Base-by-base conservation (phyloP, 495 filamentous ascomycete species). In the Talaromyces stipitatus region DNA sequence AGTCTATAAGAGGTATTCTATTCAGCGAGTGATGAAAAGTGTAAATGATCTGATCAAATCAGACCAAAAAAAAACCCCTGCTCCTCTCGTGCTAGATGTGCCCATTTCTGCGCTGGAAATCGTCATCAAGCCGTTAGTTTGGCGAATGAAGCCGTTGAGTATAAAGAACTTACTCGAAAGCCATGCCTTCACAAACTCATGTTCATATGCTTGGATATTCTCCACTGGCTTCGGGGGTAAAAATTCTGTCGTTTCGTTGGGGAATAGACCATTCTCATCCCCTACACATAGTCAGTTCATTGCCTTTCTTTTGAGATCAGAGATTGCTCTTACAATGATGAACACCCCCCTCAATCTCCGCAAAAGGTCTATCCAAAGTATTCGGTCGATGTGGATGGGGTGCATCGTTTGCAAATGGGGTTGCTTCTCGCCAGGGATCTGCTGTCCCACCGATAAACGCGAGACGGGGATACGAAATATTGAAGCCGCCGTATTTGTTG, bases 401-500 rank as follows among this genome's bases (percentile, higher is more conserved):
- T 10, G 78, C 72, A 0, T 70, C 75, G 30, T 81, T 72, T 1
- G 78, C 77, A 55, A 87, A 85, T 4, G 83, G 82, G 10, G 81
- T 85, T 0, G 85, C 84, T 0, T 79, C 77, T 6, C 83, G 75
- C 87, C 87, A 91, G 0, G 87, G 85, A 64, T 91, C 88, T 52
- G 73, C 73, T 54, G 86, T 73, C 12, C 86, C 87, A 57, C 85
- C 87, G 50, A 91, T 72, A 55, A 83, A 76, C 16, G 86, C 86
- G 6, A 90, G 76, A 22, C 85, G 78, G 4, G 80, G 75, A 58
- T 85, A 87, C 47, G 76, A 73, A 66, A 88, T 81, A 58, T 76
- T 58, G 60, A 81, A 86, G n/a, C 84, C 85, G 32, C 87, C 87
- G 64, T 86, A 80, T 57, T 82, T 78, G 68, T 90, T 89, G 67